A percentile compares a stretch with the other conserved stretches of the same genome.
Evolutionary conservation across 2,329 filamentous ascomycete genomes (phyloP).

Genomic region (Fusarium miscanthi): DNA sequence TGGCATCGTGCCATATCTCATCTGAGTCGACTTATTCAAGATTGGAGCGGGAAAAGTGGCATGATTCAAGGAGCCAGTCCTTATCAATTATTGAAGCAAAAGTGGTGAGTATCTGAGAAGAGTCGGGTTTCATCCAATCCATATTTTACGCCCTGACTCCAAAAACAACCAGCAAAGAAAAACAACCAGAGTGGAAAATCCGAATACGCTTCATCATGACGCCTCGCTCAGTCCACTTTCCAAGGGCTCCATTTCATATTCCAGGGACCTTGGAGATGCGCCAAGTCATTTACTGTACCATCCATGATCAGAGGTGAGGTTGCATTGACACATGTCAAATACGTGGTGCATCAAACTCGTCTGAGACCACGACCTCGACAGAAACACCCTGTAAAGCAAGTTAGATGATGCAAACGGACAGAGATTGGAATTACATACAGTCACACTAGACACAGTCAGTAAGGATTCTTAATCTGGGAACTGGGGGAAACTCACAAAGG

Average conservation of each 20-base stretch:
- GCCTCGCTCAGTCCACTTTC: constrained; percentile 14
- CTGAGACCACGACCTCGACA: constrained; percentile 50
- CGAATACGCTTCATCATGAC: constrained; percentile 4
- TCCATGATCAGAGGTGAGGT: constrained; percentile 9
- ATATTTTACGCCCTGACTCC: constrained; percentile 28
- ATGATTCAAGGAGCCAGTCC: constrained; percentile 2
- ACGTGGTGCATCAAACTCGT: constrained; percentile 29
- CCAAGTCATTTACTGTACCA: constrained; percentile 6
- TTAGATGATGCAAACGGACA: constrained; percentile 5
- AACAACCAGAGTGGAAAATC: neutral
- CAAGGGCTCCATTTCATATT: constrained; percentile 9
- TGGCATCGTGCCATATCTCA: constrained; percentile 27
- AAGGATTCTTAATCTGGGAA: neutral
- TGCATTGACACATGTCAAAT: constrained; percentile 12
- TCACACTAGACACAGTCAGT: constrained; percentile 57
- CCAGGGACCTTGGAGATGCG: constrained; percentile 14
- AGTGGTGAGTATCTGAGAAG: constrained; percentile 29
- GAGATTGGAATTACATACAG: constrained; percentile 50
- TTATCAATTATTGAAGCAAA: neutral
- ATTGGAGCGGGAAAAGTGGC: constrained; percentile 14
- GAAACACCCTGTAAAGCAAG: constrained; percentile 46
- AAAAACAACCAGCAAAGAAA: neutral
- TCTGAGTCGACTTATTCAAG: neutral
- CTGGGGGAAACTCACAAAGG: constrained; percentile 55
- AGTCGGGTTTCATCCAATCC: constrained; percentile 32